Evolutionary conservation across 2,329 filamentous ascomycete species (phyloP), one percentile per base, ranked within the genome.

Genomic region (Cladosporium oxysporum): DNA sequence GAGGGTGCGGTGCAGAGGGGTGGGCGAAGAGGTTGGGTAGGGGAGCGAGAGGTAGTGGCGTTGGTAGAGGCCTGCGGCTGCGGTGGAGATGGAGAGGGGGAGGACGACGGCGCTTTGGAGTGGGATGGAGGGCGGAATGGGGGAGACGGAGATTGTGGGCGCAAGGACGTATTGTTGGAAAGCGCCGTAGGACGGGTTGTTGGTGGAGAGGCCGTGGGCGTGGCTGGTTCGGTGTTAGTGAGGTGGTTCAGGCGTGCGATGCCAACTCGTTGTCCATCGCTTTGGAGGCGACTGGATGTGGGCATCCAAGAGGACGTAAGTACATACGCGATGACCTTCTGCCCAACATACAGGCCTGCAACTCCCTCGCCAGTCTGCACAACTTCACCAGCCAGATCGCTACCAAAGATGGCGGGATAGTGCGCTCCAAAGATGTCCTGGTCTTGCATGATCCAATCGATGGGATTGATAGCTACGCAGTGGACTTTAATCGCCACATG

Each of bases 301-400:
- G 41, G 41, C 3, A 21, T 12, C n/a, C n/a, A 23, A 11, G n/a
- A 47, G 3, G 26, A n/a, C 18, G 28, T 11, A n/a, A 49, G 8
- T 14, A 50, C 74, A 37, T 67, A 75, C 74, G 72, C 82, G 31
- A 80, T 72, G 5, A 84, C 81, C 29, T 81, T 78, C 66, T 82
- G 78, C 2, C 82, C 82, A 23, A 78, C 76, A 63, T 79, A 75
- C 64, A 75, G 66, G 1, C 58, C 55, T 1, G 66, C 67, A 1
- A 75, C 74, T 10, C 63, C 66, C 11, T 53, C 5, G 3, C 76
- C 76, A n/a, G 77, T 69, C 47, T 71, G 69, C 6, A 74, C 66
- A 21, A 78, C 69, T 37, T 67, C 65, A 23, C 74, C 74, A 5
- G 74, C 71, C 11, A 73, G 57, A 44, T 76, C 74, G 14, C 60